Conservation (phyloP, 305 asterid species). For the Vinca major region DNA sequence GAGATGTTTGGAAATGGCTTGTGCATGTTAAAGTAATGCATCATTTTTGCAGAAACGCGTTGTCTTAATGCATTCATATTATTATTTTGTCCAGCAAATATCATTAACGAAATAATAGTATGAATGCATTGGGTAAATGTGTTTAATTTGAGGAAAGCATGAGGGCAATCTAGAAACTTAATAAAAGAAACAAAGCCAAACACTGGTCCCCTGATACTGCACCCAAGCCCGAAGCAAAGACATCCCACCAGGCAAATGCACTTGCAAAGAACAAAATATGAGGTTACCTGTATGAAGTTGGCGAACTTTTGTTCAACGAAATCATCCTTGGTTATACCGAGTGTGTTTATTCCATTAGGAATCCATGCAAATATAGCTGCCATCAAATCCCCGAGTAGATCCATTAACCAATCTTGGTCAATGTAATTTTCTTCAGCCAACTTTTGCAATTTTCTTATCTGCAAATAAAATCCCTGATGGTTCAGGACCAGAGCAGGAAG, state of each 20-base stretch:
- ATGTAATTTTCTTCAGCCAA: conserved; percentile 38
- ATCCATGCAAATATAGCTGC: conserved; percentile 37
- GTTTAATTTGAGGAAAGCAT: too few relatives aligned
- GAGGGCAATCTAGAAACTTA: too few relatives aligned
- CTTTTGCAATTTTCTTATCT: conserved; percentile 53
- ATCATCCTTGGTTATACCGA: conserved; percentile 23
- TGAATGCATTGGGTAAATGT: too few relatives aligned
- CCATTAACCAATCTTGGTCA: conserved; percentile 38
- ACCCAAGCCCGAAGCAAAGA: not conserved
- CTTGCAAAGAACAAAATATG: not conserved
- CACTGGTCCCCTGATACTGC: too few relatives aligned
- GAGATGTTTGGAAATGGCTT: too few relatives aligned
- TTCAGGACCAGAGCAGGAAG: conserved; percentile 8
- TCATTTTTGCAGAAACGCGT: too few relatives aligned
- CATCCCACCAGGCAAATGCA: not conserved
- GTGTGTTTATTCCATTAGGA: conserved; percentile 26
- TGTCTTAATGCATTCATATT: too few relatives aligned
- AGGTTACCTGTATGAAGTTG: conserved; percentile 44
- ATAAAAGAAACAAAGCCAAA: too few relatives aligned
- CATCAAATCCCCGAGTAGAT: conserved; percentile 38
- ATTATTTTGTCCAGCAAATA: too few relatives aligned
- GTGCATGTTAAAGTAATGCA: too few relatives aligned
- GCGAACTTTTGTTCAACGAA: conserved; percentile 17
- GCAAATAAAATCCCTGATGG: conserved; percentile 50
- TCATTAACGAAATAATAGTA: too few relatives aligned